Evolutionary conservation across 352 stramenopile genomes (phyloP).

Genomic region (Phytophthora ramorum): DNA sequence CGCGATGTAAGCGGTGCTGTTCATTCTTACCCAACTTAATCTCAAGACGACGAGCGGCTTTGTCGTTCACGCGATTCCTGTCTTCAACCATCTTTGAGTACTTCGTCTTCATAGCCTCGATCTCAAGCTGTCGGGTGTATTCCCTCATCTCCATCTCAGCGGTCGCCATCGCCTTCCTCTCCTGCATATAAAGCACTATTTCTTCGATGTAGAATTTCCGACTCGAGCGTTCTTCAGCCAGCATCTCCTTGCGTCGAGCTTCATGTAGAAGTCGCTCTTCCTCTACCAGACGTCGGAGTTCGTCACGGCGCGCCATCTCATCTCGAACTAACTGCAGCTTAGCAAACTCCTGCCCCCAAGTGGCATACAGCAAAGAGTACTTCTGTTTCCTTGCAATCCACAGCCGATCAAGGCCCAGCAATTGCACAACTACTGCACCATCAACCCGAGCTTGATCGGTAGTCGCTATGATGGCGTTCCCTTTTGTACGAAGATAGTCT

Average conservation of each 20-base stretch:
- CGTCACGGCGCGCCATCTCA: slow-evolving; percentile 61
- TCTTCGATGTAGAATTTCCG: slow-evolving; percentile 79
- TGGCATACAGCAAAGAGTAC: slow-evolving; percentile 31
- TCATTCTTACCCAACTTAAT: slow-evolving; percentile 86
- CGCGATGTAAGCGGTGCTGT: slow-evolving; percentile 71
- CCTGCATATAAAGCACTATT: slow-evolving; percentile 57
- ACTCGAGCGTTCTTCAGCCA: slow-evolving; percentile 61
- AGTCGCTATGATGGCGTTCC: slow-evolving; percentile 16
- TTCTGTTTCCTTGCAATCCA: slow-evolving; percentile 55
- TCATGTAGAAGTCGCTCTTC: slow-evolving; percentile 57
- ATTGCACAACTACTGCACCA: slow-evolving; percentile 3
- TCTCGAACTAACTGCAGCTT: slow-evolving; percentile 57
- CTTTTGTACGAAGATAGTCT: slow-evolving; percentile 18
- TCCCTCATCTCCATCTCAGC: slow-evolving; percentile 77
- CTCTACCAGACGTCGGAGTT: slow-evolving; percentile 56
- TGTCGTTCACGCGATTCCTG: slow-evolving; percentile 64
- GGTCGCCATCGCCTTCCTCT: slow-evolving; percentile 70
- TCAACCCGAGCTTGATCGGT: slow-evolving; percentile 3
- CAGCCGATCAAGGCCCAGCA: slow-evolving; percentile 47
- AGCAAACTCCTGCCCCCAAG: slow-evolving; percentile 52
- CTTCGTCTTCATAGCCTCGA: slow-evolving; percentile 79
- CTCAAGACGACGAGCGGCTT: slow-evolving; percentile 69
- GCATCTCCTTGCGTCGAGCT: slow-evolving; percentile 63
- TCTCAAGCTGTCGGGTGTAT: slow-evolving; percentile 64
- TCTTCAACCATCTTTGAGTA: slow-evolving; percentile 78